Base-by-base conservation (phyloP, 1,284 basidiomycete genomes). In the Pseudozyma tsukubaensis region DNA sequence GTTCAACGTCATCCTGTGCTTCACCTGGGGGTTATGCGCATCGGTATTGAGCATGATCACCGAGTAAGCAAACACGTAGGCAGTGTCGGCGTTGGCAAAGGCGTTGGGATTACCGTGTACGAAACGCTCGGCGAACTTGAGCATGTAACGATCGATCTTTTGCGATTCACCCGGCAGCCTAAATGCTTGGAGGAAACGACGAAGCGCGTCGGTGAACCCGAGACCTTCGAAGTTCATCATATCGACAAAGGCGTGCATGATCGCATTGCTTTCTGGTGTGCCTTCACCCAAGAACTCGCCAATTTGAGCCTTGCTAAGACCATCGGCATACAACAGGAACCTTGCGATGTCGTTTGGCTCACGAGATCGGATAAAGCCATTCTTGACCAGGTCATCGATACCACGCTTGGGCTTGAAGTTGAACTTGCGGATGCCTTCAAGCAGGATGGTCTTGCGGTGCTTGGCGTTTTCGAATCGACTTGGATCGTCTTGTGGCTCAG, bases 351-450 rank as follows among this genome's bases (percentile, higher is more conserved):
- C 92, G 60, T 88, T 86, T 1, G 97, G 93, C 14, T 89, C 87
- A 18, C 88, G 89, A 73, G 89, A 91, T 18, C 89, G 86, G 71
- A 99, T 94, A 83, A 98, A 96, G 6, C 94, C 95, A 47, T 91
- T 89, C 81, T 97, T 92, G 43, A 94, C 85, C 56, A 99, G 88
- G 84, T 93, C 97, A 86, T 92, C 89, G 52, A 99, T 89, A 18
- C 97, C 97, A 90, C 94, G 74, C 55, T 82, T 82, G 12, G 97
- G 95, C 86, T 98, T 99, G 87, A 92, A 95, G 86, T 99, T 99
- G 87, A 99, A 99, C 85, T 94, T 94, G 85, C 92, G 94, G 85
- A 99, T 93, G 34, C 96, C 97, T 83, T 99, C 97, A 48, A 97
- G 86, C 34, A 99, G 86, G 1, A 92, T 94, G 37, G 93, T 99